Conservation (phyloP, 495 filamentous ascomycete genomes). For the Xanthoparmelia taractica region DNA sequence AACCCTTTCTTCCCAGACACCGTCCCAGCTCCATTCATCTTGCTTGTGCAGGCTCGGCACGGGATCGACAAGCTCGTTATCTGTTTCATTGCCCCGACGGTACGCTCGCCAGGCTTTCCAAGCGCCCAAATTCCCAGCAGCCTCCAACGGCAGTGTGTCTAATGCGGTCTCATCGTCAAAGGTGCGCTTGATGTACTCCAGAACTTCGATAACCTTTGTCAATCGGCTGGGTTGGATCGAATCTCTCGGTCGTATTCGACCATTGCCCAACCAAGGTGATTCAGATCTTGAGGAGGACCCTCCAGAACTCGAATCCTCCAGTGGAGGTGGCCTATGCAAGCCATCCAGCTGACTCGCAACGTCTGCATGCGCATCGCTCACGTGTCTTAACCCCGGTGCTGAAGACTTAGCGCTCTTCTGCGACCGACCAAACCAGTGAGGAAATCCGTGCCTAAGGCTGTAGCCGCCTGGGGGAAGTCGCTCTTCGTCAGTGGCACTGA, state of each 20-base stretch:
- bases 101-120: conserved; percentile 85
- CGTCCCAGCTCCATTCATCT: conserved; percentile 93
- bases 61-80: conserved; percentile 6
- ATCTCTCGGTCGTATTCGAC: not conserved
- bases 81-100: conserved; percentile 32
- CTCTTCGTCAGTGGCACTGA: conserved; percentile 73
- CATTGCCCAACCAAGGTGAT: conserved; percentile 23
- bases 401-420: conserved; percentile 33
- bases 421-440: conserved; percentile 66
- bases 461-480: conserved; percentile 80
- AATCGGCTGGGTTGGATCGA: conserved; percentile 1
- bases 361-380: conserved; percentile 27
- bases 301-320: conserved; percentile 12
- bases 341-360: conserved; percentile 8
- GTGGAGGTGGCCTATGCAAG: conserved; percentile 8
- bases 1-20: conserved; percentile 82
- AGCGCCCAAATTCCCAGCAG: conserved; percentile 77
- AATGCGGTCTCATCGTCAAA: conserved; percentile 72
- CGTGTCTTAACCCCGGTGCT: conserved; percentile 32
- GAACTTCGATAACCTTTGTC: conserved; percentile 49
- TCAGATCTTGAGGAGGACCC: conserved; percentile 21
- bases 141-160: conserved; percentile 69
- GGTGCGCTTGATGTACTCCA: conserved; percentile 71
- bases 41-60: conserved; percentile 43
- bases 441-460: conserved; percentile 81